phyloP scores from a whole-genome alignment of 2,329 filamentous ascomycete species.

The Aspergillus pseudotamarii region DNA sequence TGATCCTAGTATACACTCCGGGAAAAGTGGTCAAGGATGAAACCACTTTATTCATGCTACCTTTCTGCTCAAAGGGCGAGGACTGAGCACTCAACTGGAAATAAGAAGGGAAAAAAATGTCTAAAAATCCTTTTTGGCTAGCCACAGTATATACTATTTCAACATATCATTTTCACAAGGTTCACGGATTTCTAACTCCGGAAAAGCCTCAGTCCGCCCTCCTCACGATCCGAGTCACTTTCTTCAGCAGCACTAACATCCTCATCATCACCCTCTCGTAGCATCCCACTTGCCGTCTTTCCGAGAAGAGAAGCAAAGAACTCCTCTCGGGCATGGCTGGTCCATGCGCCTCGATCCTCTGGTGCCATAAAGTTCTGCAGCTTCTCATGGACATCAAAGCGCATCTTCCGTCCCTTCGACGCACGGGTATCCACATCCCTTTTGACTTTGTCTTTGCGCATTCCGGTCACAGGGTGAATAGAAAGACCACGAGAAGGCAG shows the following conservation, averaged over 20 bases:
- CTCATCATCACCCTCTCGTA: slow-evolving; percentile 62
- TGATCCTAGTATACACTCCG: too few species aligned
- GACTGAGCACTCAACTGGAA: background rate
- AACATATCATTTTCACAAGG: background rate
- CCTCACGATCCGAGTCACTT: slow-evolving; percentile 33
- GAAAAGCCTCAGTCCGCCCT: slow-evolving; percentile 38
- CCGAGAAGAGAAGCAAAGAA: slow-evolving; percentile 78
- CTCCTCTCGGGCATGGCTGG: slow-evolving; percentile 73
- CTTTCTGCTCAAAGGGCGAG: background rate
- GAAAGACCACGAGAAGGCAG: slow-evolving; percentile 37
- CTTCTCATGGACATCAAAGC: slow-evolving; percentile 95
- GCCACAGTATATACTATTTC: background rate
- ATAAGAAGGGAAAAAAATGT: background rate
- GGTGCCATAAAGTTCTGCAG: slow-evolving; percentile 97
- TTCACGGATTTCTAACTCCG: slow-evolving; percentile 22
- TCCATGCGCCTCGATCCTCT: slow-evolving; percentile 80
- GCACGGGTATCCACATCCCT: slow-evolving; percentile 89
- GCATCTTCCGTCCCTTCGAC: slow-evolving; percentile 90
- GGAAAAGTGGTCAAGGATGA: too few species aligned
- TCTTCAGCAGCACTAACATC: slow-evolving; percentile 40
- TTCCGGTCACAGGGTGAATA: slow-evolving; percentile 45
- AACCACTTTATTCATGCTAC: too few species aligned
- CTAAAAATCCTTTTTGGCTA: background rate
- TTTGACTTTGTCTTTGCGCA: slow-evolving; percentile 66
- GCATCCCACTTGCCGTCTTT: slow-evolving; percentile 60